These are phyloP conservation scores for Athelia psychrophila DNA, from an alignment of 1,284 basidiomycete genomes.

Conservation along the genomic window DNA sequence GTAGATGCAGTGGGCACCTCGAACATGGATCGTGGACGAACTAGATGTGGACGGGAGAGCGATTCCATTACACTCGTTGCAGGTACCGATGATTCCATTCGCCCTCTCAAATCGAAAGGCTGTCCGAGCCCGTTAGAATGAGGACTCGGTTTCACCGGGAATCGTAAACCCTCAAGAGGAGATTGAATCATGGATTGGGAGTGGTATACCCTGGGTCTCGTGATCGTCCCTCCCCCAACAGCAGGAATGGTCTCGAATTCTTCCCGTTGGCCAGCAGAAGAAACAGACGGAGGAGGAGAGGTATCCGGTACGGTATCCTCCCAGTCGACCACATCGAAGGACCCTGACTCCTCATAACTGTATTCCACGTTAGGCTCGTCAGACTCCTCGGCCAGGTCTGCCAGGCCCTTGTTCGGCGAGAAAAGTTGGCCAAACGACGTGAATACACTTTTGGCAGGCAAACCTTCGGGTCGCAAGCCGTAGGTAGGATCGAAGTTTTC, in stretches of 20 bases:
- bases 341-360: conserved; percentile 42
- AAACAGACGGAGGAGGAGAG: conserved; percentile 26
- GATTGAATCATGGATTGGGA: conserved; percentile 62
- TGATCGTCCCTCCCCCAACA: conserved; percentile 74
- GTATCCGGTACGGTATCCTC: conserved; percentile 47
- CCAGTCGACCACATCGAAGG: conserved; percentile 67
- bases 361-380: conserved; percentile 42
- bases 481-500: conserved; percentile 97
- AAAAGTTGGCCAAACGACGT: conserved; percentile 73
- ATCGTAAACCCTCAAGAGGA: conserved; percentile 29
- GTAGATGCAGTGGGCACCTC: not conserved
- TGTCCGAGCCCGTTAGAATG: too few relatives aligned
- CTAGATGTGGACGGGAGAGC: not conserved
- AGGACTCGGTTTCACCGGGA: too few relatives aligned
- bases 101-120: too few relatives aligned
- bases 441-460: conserved; percentile 76
- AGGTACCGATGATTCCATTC: too few relatives aligned
- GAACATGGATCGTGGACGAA: not conserved
- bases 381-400: conserved; percentile 75
- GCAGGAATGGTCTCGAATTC: conserved; percentile 74
- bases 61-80: too few relatives aligned
- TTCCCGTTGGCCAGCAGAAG: conserved; percentile 20
- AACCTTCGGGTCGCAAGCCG: conserved; percentile 89
- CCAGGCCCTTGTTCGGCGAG: conserved; percentile 64
- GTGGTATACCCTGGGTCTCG: conserved; percentile 72